Base-by-base conservation (phyloP, 208 protist genomes). In the Phytomonas francai region DNA sequence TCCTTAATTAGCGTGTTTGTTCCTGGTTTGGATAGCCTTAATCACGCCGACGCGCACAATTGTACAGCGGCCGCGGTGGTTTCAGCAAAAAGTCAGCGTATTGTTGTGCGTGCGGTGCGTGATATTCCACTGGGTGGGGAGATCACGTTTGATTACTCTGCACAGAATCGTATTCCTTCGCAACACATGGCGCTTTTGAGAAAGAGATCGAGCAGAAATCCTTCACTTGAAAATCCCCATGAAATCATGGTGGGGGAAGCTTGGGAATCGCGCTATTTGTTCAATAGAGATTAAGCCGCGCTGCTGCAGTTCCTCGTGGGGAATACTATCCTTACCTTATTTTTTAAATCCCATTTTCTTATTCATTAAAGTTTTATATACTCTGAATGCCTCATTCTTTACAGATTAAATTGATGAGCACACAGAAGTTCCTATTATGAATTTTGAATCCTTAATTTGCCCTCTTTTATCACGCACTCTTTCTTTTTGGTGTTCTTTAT, bases 71-170 rank as follows among this genome's bases (percentile, higher is more conserved):
- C 76, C n/a, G 87, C 73, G 34, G 89, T 86, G 60, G 68, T 91
- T 12, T 86, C 83, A 1, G 31, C 75, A 32, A 51, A 14, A 30
- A 68, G 59, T 28, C 58, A 70, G 19, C 36, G 58, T 1, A 70
- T 94, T 9, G 84, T 92, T 3, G 88, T 96, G 65, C 86, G 87
- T 14, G 84, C 91, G 8, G 49, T 66, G 6, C 73, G 80, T 7
- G 67, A 77, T 22, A 63, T 94, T 27, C 60, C 30, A 0, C 22
- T 67, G 0, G 85, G 83, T 0, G 84, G 89, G 31, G 88, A 93
- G 56, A 59, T 96, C 14, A 91, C 87, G 25, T 49, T 96, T 11
- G 63, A 89, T 68, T 96, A 95, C 59, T 58, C 57, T 8, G 59
- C 64, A 25, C 63, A 63, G 9, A 39, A 39, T 39, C 9, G 9